These are phyloP conservation scores for Asterophora parasitica DNA, from an alignment of 768 basidiomycete genomes.

Conservation along the genomic window DNA sequence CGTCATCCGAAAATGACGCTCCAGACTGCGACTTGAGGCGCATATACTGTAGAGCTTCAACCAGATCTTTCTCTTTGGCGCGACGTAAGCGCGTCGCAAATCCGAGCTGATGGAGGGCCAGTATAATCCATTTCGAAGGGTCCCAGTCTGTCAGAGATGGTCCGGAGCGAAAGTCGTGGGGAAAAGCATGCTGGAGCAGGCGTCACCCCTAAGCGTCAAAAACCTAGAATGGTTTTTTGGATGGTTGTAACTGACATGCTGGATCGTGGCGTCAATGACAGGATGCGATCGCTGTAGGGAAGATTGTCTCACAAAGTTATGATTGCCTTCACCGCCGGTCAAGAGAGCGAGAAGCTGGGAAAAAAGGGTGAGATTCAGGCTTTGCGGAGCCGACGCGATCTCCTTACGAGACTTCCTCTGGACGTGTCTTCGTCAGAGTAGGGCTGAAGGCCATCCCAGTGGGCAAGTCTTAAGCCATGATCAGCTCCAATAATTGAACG, in stretches of 20 bases:
- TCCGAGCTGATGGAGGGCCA: conserved; percentile 43
- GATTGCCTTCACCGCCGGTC: conserved; percentile 75
- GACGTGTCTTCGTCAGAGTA: conserved; percentile 81
- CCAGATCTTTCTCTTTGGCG: conserved; percentile 44
- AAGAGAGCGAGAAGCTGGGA: conserved; percentile 59
- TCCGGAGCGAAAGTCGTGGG: conserved; percentile 72
- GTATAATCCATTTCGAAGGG: conserved; percentile 77
- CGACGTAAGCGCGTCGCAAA: conserved; percentile 44
- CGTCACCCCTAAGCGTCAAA: background rate
- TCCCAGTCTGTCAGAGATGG: conserved; percentile 64
- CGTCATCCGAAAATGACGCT: conserved; percentile 10
- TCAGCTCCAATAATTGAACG: background rate
- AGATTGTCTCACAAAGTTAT: conserved; percentile 58
- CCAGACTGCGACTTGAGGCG: conserved; percentile 29
- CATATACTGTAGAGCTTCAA: conserved; percentile 47
- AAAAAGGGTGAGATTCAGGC: background rate
- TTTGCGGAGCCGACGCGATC: background rate
- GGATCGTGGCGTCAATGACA: background rate
- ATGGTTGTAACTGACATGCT: conserved; percentile 39
- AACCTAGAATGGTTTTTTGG: background rate
- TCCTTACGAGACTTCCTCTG: conserved; percentile 60
- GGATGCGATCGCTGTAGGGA: background rate
- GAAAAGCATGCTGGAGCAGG: conserved; percentile 60
- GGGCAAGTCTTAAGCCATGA: conserved; percentile 48
- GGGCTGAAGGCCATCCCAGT: conserved; percentile 77